Evolutionary conservation across 1,284 basidiomycete genomes (phyloP), one percentile per base, ranked within the genome.

Genomic region (Leucocoprinus gongylophorus): DNA sequence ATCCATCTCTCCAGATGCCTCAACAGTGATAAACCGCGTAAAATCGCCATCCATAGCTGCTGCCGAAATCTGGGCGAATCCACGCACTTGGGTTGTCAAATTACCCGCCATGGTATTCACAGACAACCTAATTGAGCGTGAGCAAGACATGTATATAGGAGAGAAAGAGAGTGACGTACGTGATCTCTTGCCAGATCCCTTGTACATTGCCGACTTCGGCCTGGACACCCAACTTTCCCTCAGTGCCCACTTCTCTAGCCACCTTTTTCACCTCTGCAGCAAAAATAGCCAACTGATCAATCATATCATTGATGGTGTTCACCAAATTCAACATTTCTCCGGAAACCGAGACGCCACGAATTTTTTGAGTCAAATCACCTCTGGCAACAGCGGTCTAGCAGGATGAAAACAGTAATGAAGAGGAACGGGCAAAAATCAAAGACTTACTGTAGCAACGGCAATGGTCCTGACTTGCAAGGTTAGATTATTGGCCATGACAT

Each of bases 21-120:
- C 95, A 65, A 99, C 95, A 15, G 97, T 99, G 74, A 99, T 98
- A 76, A 99, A 99, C 18, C 95, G 83, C 18, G 93, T 95, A 71
- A 98, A 99, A 72, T 99, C 97, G 56, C 97, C 97, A 64, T 98
- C 95, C 74, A 95, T 98, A 13, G 97, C 97, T 1, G 97, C 97
- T 0, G 95, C 95, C 0, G 93, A 95, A 64, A 99, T 99, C 70
- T 99, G 95, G 0, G 95, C 97, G 65, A 99, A 99, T 17, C 97
- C 97, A 70, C 97, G 86, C 54, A 99, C 97, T 83, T 99, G 95
- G 0, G 95, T 97, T 13, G 95, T 98, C 70, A 98, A 76, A 69
- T 97, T 97, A 57, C 88, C 88, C 4, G 89, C 93, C 94, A 97
- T 97, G 20, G 91, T 95, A 67, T 97, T 97, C 58, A 97, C 93